These are phyloP conservation scores for Phanerochaete sordida DNA, from an alignment of 768 basidiomycete species.

Conservation along the genomic window DNA sequence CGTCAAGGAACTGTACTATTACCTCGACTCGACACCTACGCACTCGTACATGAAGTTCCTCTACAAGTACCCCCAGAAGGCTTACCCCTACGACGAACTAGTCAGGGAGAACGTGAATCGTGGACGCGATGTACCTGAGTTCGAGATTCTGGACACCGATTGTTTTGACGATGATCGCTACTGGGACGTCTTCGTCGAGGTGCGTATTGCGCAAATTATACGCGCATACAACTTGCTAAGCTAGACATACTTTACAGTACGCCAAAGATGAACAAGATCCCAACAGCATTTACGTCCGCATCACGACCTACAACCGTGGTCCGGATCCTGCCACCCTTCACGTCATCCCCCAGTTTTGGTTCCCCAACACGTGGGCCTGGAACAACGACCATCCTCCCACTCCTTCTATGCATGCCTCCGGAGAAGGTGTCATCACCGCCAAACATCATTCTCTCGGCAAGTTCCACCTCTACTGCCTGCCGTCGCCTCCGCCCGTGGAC, in stretches of 20 bases:
- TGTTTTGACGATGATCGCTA: constrained; percentile 90
- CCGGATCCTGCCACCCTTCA: constrained; percentile 94
- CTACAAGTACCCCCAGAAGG: constrained; percentile 96
- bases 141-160: constrained; percentile 91
- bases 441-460: constrained; percentile 73
- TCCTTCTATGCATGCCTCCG: constrained; percentile 56
- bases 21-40: constrained; percentile 96
- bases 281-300: constrained; percentile 86
- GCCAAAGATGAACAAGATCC: constrained; percentile 95
- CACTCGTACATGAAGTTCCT: constrained; percentile 99
- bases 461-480: constrained; percentile 82
- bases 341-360: constrained; percentile 94
- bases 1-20: constrained; percentile 98
- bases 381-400: constrained; percentile 59
- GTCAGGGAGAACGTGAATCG: constrained; percentile 81
- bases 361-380: constrained; percentile 99
- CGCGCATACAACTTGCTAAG: constrained; percentile 1
- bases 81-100: constrained; percentile 92
- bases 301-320: constrained; percentile 95
- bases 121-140: constrained; percentile 84
- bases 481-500: constrained; percentile 88
- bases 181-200: constrained; percentile 99
- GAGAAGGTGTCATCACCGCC: constrained; percentile 60
- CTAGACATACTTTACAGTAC: constrained; percentile 51
- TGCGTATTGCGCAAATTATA: constrained; percentile 31